Evolutionary conservation across 768 basidiomycete genomes (phyloP).

Genomic region (Russula sp.): DNA sequence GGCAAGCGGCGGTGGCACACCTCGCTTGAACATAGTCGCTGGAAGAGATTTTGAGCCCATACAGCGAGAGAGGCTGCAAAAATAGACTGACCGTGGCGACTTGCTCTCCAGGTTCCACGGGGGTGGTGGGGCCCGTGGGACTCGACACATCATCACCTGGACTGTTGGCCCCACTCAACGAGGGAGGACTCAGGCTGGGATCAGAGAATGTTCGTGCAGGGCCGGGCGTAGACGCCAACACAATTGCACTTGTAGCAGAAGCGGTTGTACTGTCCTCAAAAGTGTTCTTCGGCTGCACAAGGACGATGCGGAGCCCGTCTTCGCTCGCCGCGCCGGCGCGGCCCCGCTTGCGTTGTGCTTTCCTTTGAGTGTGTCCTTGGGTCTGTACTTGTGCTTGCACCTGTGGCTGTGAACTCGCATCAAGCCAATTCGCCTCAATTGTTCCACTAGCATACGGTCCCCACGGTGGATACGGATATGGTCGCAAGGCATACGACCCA

Average conservation of each 20-base stretch:
- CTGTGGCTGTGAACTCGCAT: constrained; percentile 3
- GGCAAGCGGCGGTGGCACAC: constrained; percentile 35
- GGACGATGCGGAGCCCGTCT: constrained; percentile 9
- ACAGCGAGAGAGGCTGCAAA: neutral
- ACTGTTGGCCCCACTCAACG: neutral
- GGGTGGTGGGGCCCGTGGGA: neutral
- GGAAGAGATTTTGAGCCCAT: neutral
- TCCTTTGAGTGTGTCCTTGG: neutral
- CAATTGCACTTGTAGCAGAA: neutral
- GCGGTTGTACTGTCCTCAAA: neutral
- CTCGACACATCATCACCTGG: neutral
- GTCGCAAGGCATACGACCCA: constrained; percentile 13
- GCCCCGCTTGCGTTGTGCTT: constrained; percentile 3
- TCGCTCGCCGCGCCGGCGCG: neutral
- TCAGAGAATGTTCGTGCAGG: neutral
- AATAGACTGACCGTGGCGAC: constrained; percentile 1
- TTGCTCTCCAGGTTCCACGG: neutral
- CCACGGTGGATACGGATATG: constrained; percentile 21
- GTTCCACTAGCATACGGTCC: constrained; percentile 8
- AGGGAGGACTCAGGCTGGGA: neutral
- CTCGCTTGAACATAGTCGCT: constrained; percentile 30
- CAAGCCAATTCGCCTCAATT: constrained; percentile 3
- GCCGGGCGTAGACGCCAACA: neutral
- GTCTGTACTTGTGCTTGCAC: neutral
- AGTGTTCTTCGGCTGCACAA: constrained; percentile 11